Conservation (phyloP, 495 filamentous ascomycete genomes). For the Hypoxylon perforatum region DNA sequence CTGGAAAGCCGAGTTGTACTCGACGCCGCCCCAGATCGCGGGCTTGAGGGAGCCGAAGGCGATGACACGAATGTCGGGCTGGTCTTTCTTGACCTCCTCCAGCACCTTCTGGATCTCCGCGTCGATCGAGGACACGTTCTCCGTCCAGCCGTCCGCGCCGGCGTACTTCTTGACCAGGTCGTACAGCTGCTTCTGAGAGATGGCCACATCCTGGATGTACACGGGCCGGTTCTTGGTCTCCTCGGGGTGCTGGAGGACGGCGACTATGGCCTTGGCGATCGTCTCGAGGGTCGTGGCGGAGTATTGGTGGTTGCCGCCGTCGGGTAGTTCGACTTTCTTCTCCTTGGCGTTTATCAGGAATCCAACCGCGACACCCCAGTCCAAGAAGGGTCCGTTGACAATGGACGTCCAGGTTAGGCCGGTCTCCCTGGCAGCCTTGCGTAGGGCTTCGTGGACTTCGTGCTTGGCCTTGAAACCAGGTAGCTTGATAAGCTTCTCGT, state of each 20-base stretch:
- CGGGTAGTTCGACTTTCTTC: constrained; percentile 50
- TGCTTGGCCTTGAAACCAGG: constrained; percentile 61
- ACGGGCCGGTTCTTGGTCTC: constrained; percentile 63
- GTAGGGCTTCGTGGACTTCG: constrained; percentile 51
- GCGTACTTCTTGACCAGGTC: constrained; percentile 51
- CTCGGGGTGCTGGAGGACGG: constrained; percentile 55
- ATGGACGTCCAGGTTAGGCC: constrained; percentile 59
- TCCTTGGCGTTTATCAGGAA: constrained; percentile 54
- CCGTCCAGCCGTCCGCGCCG: constrained; percentile 50
- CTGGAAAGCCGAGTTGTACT: constrained; percentile 35
- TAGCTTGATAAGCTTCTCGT: constrained; percentile 47
- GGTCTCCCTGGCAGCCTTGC: constrained; percentile 49
- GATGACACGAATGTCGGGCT: constrained; percentile 22
- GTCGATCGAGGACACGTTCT: constrained; percentile 48
- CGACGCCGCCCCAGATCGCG: constrained; percentile 53
- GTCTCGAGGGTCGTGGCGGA: constrained; percentile 55
- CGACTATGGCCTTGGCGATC: constrained; percentile 56
- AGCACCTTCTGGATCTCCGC: constrained; percentile 37
- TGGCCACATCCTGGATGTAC: constrained; percentile 51
- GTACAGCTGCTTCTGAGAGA: constrained; percentile 59
- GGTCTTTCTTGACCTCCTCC: constrained; percentile 47
- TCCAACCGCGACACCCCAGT: constrained; percentile 54
- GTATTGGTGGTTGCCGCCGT: constrained; percentile 57
- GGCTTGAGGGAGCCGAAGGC: constrained; percentile 37
- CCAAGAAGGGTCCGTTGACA: constrained; percentile 60